A percentile compares a stretch with the other conserved stretches of the same genome.
Conservation (phyloP, 495 filamentous ascomycete species). For the Sabuloglossum arenarium region DNA sequence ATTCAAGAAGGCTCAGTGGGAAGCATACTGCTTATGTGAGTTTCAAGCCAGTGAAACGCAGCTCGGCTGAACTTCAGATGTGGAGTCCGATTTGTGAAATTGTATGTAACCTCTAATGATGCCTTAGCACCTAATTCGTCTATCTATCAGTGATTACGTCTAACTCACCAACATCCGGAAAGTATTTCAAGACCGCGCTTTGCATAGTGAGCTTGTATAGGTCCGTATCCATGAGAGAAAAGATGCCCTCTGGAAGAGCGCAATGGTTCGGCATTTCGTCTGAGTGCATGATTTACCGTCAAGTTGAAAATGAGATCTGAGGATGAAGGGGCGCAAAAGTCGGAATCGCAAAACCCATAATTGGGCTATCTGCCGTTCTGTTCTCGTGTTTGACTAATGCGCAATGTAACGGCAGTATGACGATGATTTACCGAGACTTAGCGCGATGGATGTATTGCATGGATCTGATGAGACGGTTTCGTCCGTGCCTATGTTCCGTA, state of each 20-base stretch:
- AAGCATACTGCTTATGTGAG: conserved; percentile 52
- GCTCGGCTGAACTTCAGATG: conserved; percentile 71
- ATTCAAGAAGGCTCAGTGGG: neutral
- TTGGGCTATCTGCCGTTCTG: too few species aligned
- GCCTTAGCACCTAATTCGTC: conserved; percentile 9
- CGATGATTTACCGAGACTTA: neutral
- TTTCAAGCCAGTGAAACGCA: conserved; percentile 68
- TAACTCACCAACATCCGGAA: conserved; percentile 49
- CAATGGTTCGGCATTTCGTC: neutral
- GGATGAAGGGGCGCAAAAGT: neutral
- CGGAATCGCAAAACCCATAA: too few species aligned
- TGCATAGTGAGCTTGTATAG: conserved; percentile 99
- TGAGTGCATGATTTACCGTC: neutral
- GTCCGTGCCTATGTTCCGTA: too few species aligned
- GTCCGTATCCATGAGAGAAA: conserved; percentile 89
- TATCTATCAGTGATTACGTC: neutral
- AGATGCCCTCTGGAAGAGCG: conserved; percentile 42
- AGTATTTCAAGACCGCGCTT: conserved; percentile 82
- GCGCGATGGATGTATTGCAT: too few species aligned
- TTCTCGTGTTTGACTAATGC: too few species aligned
- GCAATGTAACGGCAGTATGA: too few species aligned
- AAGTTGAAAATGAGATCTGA: neutral
- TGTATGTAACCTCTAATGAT: conserved; percentile 51
- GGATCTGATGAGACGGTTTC: too few species aligned
- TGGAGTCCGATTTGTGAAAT: conserved; percentile 86